Percentiles rank a stretch among this genome's conserved stretches.
These are phyloP conservation scores for Pisolithus thermaeus DNA, from an alignment of 1,284 basidiomycete genomes.

Conservation along the genomic window DNA sequence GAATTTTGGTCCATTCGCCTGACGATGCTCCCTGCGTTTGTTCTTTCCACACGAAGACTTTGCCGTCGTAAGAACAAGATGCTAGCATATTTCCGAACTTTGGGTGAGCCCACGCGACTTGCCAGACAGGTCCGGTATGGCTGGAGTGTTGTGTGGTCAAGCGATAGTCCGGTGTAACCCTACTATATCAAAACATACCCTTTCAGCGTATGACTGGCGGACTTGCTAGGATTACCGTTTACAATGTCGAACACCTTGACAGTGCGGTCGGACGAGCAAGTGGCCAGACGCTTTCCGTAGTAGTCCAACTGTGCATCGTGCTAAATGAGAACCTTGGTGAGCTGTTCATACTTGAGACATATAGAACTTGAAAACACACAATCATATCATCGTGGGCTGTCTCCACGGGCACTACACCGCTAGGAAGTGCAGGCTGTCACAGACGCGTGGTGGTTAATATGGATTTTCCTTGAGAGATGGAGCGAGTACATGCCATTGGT, in stretches of 20 bases:
- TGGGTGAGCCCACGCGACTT: slow-evolving; percentile 98
- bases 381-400: slow-evolving; percentile 96
- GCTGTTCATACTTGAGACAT: background rate
- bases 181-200: slow-evolving; percentile 56
- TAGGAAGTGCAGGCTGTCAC: slow-evolving; percentile 39
- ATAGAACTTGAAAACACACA: slow-evolving; percentile 42
- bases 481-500: too few species aligned
- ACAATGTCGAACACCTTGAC: slow-evolving; percentile 95
- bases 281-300: slow-evolving; percentile 94
- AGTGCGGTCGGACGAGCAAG: slow-evolving; percentile 93
- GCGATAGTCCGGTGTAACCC: background rate
- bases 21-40: slow-evolving; percentile 53
- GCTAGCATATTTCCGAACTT: slow-evolving; percentile 96
- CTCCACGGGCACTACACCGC: slow-evolving; percentile 76
- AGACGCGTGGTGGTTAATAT: background rate
- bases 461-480: too few species aligned
- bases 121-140: slow-evolving; percentile 97
- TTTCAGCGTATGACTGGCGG: slow-evolving; percentile 69
- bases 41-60: slow-evolving; percentile 98
- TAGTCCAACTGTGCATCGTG: slow-evolving; percentile 98
- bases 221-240: slow-evolving; percentile 72
- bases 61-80: slow-evolving; percentile 96
- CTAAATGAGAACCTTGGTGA: slow-evolving; percentile 34
- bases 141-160: slow-evolving; percentile 32
- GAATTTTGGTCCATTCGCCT: slow-evolving; percentile 87